Evolutionary conservation across 257 asterid species (phyloP).

Genomic region (Lycium barbarum): DNA sequence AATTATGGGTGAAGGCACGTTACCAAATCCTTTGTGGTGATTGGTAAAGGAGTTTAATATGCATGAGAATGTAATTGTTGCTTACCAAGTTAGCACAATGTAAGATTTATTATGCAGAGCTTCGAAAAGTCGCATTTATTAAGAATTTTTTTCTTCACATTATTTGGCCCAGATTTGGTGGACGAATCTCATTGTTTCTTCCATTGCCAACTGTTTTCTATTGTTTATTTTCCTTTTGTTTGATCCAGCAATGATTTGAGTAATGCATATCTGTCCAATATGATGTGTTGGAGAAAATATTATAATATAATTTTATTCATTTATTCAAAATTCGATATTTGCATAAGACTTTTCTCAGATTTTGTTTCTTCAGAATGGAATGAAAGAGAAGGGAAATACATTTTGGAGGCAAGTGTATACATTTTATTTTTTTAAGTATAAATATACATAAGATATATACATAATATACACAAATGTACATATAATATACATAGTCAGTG

Average conservation of each 20-base stretch:
- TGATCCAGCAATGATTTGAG: constrained; percentile 9
- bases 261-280: not conserved
- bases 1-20: not conserved
- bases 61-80: not conserved
- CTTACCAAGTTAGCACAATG: not conserved
- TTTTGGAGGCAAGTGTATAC: too few relatives aligned
- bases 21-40: not conserved
- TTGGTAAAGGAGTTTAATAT: not conserved
- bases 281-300: not conserved
- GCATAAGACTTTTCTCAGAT: not conserved
- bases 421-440: too few relatives aligned
- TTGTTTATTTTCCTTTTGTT: not conserved
- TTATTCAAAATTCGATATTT: not conserved
- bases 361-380: not conserved
- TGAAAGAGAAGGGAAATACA: not conserved
- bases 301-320: not conserved
- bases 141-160: constrained; percentile 10
- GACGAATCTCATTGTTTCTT: not conserved
- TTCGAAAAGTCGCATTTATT: not conserved
- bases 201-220: not conserved
- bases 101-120: not conserved
- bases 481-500: too few relatives aligned
- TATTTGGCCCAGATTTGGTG: constrained; percentile 25
- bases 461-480: too few relatives aligned
- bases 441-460: too few relatives aligned